These are phyloP conservation scores for Pouteria glomerata DNA, from an alignment of 148 eudicot species.

Conservation along the genomic window DNA sequence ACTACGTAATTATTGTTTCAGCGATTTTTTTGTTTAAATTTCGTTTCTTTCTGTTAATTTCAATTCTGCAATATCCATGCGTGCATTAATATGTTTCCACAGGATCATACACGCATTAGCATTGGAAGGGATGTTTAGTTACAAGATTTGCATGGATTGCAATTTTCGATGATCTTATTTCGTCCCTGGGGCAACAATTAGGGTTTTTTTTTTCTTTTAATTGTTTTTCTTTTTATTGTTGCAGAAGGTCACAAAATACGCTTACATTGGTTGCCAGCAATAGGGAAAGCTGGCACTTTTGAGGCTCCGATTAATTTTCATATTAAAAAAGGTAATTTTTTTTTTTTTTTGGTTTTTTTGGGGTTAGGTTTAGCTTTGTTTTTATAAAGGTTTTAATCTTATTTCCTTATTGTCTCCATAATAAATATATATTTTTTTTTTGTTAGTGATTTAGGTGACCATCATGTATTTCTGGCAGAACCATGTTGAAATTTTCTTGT, in stretches of 20 bases:
- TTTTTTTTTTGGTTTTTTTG: too few species aligned
- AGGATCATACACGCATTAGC: constrained; percentile 18
- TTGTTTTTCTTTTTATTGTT: constrained; percentile 1
- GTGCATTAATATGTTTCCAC: neutral
- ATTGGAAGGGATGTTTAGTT: neutral
- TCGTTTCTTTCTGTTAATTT: neutral
- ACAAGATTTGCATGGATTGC: constrained; percentile 18
- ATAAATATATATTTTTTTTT: neutral
- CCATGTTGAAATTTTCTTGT: neutral
- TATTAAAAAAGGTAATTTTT: constrained; percentile 22
- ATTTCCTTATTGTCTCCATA: neutral
- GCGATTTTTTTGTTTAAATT: neutral
- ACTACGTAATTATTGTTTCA: neutral
- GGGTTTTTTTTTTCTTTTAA: constrained; percentile 33
- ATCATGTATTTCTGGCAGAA: neutral
- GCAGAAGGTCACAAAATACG: neutral
- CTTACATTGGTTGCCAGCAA: neutral
- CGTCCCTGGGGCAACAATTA: constrained; percentile 16
- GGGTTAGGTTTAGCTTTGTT: neutral
- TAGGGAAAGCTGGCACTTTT: neutral
- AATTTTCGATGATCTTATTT: constrained; percentile 10
- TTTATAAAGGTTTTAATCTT: neutral
- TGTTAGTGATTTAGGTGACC: neutral
- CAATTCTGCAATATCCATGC: neutral
- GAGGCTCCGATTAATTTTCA: constrained; percentile 10